Evolutionary conservation across 257 asterid genomes (phyloP).

Genomic region (Solanum bulbocastanum): DNA sequence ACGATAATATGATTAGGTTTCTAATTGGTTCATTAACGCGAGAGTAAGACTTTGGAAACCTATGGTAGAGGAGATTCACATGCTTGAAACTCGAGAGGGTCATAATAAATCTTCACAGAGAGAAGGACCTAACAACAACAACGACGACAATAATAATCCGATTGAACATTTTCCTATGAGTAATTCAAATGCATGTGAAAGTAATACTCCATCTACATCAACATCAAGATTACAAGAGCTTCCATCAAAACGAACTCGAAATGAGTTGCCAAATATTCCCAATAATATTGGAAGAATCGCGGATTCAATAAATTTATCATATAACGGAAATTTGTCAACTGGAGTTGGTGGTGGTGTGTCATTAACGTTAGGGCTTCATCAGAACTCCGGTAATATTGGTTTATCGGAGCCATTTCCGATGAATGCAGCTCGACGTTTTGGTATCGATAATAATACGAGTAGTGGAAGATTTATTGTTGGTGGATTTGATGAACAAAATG

Average conservation of each 20-base stretch:
- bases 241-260: slow-evolving; percentile 44
- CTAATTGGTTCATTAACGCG: slow-evolving; percentile 95
- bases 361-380: slow-evolving; percentile 86
- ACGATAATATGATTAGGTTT: slow-evolving; percentile 37
- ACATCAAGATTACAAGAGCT: slow-evolving; percentile 36
- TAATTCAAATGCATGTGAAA: slow-evolving; percentile 27
- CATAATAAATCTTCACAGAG: slow-evolving; percentile 32
- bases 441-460: slow-evolving; percentile 36
- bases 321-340: slow-evolving; percentile 25
- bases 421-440: slow-evolving; percentile 80
- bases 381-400: slow-evolving; percentile 38
- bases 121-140: slow-evolving; percentile 19
- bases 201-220: slow-evolving; percentile 22
- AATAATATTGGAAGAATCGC: neutral
- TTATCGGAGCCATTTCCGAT: slow-evolving; percentile 54
- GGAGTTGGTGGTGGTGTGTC: slow-evolving; percentile 45
- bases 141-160: slow-evolving; percentile 8
- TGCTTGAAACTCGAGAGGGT: slow-evolving; percentile 64
- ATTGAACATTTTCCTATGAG: slow-evolving; percentile 21
- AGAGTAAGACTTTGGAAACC: slow-evolving; percentile 98
- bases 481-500: slow-evolving; percentile 42
- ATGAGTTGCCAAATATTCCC: slow-evolving; percentile 15
- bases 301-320: slow-evolving; percentile 26
- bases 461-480: slow-evolving; percentile 41
- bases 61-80: slow-evolving; percentile 97